Evolutionary conservation across 106 monocot species (phyloP).

Genomic region (Chionographis japonica): DNA sequence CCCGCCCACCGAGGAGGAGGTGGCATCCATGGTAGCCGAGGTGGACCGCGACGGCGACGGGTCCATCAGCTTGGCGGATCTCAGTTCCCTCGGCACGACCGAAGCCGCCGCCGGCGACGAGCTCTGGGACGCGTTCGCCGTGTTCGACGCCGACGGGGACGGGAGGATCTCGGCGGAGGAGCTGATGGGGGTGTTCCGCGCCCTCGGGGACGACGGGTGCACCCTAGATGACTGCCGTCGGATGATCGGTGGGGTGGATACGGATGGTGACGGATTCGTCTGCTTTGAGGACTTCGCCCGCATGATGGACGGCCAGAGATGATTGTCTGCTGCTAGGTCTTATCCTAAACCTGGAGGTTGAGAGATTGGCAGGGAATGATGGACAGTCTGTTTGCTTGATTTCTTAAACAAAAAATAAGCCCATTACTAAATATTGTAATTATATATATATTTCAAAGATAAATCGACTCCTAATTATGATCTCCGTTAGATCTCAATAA

Average conservation of each 20-base stretch:
- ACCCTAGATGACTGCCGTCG: conserved; percentile 59
- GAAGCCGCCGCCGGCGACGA: conserved; percentile 4
- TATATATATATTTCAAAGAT: no score
- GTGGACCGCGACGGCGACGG: conserved; percentile 32
- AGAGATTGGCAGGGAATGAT: no score
- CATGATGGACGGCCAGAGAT: conserved; percentile 47
- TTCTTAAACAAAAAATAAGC: no score
- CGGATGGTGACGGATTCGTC: conserved; percentile 64
- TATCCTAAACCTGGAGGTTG: no score
- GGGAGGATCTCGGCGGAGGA: conserved; percentile 76
- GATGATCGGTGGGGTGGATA: conserved; percentile 70
- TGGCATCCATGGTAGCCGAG: conserved; percentile 31
- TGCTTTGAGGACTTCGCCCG: conserved; percentile 63
- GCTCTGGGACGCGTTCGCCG: conserved; percentile 50
- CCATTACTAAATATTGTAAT: no score
- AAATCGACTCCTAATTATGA: no score
- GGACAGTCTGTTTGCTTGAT: no score
- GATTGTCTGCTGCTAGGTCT: background rate
- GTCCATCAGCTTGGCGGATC: conserved; percentile 21
- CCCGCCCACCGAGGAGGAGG: conserved; percentile 33
- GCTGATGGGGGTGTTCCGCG: conserved; percentile 33
- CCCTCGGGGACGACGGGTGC: conserved; percentile 45
- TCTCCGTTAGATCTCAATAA: no score
- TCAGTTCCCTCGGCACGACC: background rate
- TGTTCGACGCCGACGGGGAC: conserved; percentile 66